Percentiles rank a stretch among this genome's conserved stretches.
Conservation (phyloP, 345 rosid genomes). For the Aegle marmelos region DNA sequence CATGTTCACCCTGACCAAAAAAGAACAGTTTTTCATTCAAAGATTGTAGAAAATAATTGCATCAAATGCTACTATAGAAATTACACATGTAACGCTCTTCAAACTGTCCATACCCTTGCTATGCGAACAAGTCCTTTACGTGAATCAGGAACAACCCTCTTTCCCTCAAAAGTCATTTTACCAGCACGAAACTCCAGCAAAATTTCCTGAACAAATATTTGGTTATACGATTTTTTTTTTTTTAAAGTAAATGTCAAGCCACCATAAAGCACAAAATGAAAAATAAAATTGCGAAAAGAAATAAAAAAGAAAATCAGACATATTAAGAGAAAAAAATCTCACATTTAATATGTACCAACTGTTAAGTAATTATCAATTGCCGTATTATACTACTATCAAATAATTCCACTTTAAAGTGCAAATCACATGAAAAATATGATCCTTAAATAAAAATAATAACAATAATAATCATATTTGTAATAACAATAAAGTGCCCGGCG, state of each 20-base stretch:
- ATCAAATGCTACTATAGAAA: background rate
- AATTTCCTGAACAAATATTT: conserved; percentile 44
- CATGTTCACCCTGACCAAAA: conserved; percentile 71
- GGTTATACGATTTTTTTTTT: background rate
- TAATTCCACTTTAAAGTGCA: background rate
- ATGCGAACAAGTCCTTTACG: conserved; percentile 92
- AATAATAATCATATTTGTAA: background rate
- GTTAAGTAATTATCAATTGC: background rate
- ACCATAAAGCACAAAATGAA: background rate
- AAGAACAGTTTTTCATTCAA: conserved; percentile 4
- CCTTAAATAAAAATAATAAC: background rate
- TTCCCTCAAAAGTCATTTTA: conserved; percentile 81
- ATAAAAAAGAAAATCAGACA: background rate
- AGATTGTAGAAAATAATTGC: background rate
- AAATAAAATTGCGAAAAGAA: background rate
- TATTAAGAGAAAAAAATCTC: background rate
- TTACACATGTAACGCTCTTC: background rate
- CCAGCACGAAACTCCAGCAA: conserved; percentile 98
- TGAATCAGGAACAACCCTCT: conserved; percentile 76
- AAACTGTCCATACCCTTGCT: conserved; percentile 46
- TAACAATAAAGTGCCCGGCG: background rate
- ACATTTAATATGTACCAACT: background rate
- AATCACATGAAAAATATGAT: background rate
- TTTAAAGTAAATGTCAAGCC: background rate
- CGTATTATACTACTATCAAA: background rate